phyloP scores from a whole-genome alignment of 768 basidiomycete genomes.

The Galerina marginata region DNA sequence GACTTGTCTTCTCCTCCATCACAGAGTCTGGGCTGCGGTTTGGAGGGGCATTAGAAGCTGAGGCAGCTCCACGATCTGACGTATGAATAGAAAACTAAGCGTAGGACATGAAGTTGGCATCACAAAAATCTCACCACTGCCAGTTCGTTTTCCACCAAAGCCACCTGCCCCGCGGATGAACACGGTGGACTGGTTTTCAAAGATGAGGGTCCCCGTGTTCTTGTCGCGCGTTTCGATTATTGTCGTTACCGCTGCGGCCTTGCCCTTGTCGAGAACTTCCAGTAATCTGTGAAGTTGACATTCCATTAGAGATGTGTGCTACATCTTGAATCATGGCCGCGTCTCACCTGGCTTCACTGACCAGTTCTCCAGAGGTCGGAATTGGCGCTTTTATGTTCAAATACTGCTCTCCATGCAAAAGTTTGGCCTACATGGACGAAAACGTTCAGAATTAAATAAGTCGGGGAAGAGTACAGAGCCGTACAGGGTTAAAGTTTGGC shows the following conservation, averaged over 20 bases:
- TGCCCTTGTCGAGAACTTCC: conserved; percentile 90
- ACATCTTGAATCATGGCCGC: too few relatives aligned
- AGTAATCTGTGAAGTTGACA: conserved; percentile 51
- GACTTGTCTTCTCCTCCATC: conserved; percentile 84
- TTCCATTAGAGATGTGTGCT: too few relatives aligned
- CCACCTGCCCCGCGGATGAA: conserved; percentile 96
- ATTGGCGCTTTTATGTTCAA: conserved; percentile 85
- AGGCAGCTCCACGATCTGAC: conserved; percentile 88
- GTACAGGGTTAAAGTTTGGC: conserved; percentile 92
- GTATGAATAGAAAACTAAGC: neutral
- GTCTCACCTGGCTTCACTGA: conserved; percentile 72
- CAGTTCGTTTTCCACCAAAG: conserved; percentile 89
- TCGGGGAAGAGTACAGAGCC: neutral
- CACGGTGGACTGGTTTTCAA: conserved; percentile 91
- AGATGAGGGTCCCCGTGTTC: conserved; percentile 75
- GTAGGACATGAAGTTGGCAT: neutral
- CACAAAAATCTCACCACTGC: conserved; percentile 57
- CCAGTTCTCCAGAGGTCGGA: conserved; percentile 81
- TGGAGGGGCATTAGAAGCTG: conserved; percentile 81
- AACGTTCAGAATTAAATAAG: neutral
- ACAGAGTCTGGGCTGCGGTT: conserved; percentile 85
- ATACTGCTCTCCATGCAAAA: conserved; percentile 98
- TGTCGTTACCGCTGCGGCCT: conserved; percentile 88
- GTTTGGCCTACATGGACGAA: conserved; percentile 67
- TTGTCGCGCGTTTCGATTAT: conserved; percentile 84